These are phyloP conservation scores for Penicillium sclerotiorum DNA, from an alignment of 2,329 filamentous ascomycete genomes.

Conservation along the genomic window DNA sequence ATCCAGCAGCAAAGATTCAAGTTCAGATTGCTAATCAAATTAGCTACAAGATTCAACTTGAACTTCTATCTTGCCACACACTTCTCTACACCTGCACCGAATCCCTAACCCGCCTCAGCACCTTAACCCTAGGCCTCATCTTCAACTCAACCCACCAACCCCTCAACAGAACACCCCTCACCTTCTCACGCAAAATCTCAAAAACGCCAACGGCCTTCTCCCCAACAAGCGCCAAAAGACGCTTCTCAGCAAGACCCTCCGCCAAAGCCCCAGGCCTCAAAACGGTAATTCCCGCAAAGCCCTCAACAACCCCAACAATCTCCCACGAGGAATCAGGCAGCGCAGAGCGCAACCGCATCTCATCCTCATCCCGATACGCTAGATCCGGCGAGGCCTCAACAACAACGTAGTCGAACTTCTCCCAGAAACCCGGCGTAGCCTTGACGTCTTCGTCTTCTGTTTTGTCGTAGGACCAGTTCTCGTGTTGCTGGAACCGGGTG, in stretches of 20 bases:
- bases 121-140: constrained; percentile 57
- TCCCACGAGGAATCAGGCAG: constrained; percentile 49
- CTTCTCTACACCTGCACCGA: background rate
- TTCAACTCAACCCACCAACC: constrained; percentile 60
- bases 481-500: constrained; percentile 58
- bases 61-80: background rate
- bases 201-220: constrained; percentile 33
- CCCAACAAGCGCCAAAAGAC: constrained; percentile 38
- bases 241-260: constrained; percentile 34
- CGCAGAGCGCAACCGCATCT: constrained; percentile 44
- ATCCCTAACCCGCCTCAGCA: constrained; percentile 40
- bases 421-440: constrained; percentile 58
- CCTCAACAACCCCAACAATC: constrained; percentile 52
- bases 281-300: constrained; percentile 54
- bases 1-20: too few relatives aligned
- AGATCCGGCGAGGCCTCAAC: constrained; percentile 48
- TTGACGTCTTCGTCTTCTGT: constrained; percentile 55
- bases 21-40: too few relatives aligned
- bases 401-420: constrained; percentile 60
- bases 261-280: constrained; percentile 47
- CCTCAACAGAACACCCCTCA: constrained; percentile 37
- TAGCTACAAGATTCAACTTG: background rate
- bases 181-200: constrained; percentile 25
- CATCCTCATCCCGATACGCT: constrained; percentile 21
- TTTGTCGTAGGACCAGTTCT: constrained; percentile 62